phyloP scores from a whole-genome alignment of 2,329 filamentous ascomycete genomes.

The Penicillium sp. region DNA sequence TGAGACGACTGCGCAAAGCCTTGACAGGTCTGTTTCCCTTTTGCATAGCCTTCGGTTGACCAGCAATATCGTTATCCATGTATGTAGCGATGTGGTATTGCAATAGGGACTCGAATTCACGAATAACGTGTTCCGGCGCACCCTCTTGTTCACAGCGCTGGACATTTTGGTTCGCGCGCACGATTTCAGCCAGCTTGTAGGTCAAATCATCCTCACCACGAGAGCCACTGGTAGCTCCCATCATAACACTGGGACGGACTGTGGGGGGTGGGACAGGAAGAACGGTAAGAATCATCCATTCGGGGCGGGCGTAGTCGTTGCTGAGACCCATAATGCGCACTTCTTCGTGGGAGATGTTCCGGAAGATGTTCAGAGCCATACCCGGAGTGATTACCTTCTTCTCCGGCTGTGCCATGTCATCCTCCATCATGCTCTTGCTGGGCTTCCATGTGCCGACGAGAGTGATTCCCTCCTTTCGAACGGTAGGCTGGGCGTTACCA shows the following conservation, averaged over 20 bases:
- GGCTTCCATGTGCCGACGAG: conserved; percentile 74
- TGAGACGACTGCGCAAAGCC: conserved; percentile 92
- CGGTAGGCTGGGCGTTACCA: conserved; percentile 84
- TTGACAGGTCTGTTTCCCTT: conserved; percentile 97
- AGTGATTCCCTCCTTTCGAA: conserved; percentile 83
- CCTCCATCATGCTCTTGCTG: conserved; percentile 71
- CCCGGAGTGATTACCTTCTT: conserved; percentile 81
- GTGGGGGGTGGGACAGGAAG: conserved; percentile 93
- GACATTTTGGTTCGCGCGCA: conserved; percentile 94
- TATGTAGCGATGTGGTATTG: conserved; percentile 99
- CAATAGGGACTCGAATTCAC: conserved; percentile 86
- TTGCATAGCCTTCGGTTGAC: conserved; percentile 88
- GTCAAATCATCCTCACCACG: conserved; percentile 98
- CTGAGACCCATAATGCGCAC: conserved; percentile 87
- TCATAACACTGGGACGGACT: conserved; percentile 93
- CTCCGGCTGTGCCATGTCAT: conserved; percentile 66
- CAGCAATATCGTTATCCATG: conserved; percentile 99
- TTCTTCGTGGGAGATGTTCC: conserved; percentile 77
- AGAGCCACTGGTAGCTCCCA: conserved; percentile 89
- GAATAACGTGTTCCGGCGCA: conserved; percentile 84
- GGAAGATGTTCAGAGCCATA: conserved; percentile 82
- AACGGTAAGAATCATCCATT: conserved; percentile 98
- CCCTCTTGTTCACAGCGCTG: conserved; percentile 88
- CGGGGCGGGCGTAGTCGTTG: conserved; percentile 89
- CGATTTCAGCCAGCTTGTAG: conserved; percentile 98